phyloP scores from a whole-genome alignment of 1,284 basidiomycete species.

The Phylloporus sp. region DNA sequence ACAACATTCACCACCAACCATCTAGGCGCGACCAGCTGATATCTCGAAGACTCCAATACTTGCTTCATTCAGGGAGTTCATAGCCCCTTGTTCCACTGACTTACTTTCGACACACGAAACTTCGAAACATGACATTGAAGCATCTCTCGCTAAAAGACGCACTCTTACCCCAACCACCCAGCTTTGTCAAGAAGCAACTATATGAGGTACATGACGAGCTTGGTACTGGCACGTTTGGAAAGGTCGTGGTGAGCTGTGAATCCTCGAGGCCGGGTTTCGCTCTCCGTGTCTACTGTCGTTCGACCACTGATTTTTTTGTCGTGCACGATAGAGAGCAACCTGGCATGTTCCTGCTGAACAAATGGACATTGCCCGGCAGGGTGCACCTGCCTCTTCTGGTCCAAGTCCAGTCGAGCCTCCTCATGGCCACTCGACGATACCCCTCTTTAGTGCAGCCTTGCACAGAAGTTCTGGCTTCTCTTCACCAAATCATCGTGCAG shows the following conservation, averaged over 20 bases:
- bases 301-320: slow-evolving; percentile 1
- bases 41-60: not conserved
- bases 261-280: not conserved
- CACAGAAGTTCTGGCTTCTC: slow-evolving; percentile 36
- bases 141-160: slow-evolving; percentile 51
- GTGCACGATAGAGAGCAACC: slow-evolving; percentile 61
- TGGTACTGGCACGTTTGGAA: slow-evolving; percentile 86
- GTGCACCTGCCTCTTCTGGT: slow-evolving; percentile 53
- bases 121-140: slow-evolving; percentile 28
- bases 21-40: not conserved
- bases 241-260: slow-evolving; percentile 74
- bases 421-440: slow-evolving; percentile 35
- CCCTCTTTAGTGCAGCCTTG: slow-evolving; percentile 30
- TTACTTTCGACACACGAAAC: not conserved
- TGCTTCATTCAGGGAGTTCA: not conserved
- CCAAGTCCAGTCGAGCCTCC: slow-evolving; percentile 21
- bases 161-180: slow-evolving; percentile 81
- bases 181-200: slow-evolving; percentile 84
- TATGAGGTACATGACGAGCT: slow-evolving; percentile 79
- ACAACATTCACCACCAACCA: not conserved
- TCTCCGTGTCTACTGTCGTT: not conserved
- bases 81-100: not conserved
- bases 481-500: slow-evolving; percentile 30
- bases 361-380: slow-evolving; percentile 60
- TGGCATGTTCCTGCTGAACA: slow-evolving; percentile 76